A percentile compares a stretch with the other conserved stretches of the same genome.
Conservation (phyloP, 129 eudicot genomes). For the Deinandra increscens region DNA sequence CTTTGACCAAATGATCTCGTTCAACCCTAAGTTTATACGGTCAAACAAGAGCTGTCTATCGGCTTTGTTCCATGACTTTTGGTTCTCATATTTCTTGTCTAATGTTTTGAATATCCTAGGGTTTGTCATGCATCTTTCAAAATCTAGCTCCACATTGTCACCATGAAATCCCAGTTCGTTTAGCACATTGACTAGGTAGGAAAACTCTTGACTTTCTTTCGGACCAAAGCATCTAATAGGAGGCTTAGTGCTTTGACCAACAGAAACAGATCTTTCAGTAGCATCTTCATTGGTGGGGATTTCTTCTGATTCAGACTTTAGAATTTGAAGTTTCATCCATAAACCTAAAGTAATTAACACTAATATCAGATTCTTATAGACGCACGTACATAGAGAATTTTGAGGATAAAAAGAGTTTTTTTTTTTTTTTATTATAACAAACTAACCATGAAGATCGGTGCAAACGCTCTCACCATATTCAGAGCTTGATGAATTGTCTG, state of each 20-base stretch:
- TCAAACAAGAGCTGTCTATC: slow-evolving; percentile 86
- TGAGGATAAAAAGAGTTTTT: background rate
- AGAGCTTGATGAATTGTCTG: slow-evolving; percentile 39
- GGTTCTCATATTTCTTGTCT: slow-evolving; percentile 66
- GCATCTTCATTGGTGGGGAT: slow-evolving; percentile 42
- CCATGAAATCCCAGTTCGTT: slow-evolving; percentile 43
- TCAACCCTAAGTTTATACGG: slow-evolving; percentile 57
- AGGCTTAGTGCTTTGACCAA: slow-evolving; percentile 27
- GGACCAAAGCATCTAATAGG: slow-evolving; percentile 29
- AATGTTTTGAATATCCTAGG: slow-evolving; percentile 52
- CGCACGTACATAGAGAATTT: background rate
- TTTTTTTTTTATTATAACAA: too few species aligned
- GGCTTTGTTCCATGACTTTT: slow-evolving; percentile 47
- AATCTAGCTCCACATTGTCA: slow-evolving; percentile 23
- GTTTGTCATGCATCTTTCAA: slow-evolving; percentile 35
- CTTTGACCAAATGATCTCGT: slow-evolving; percentile 35
- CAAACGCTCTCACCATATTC: slow-evolving; percentile 30
- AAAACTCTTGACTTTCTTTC: slow-evolving; percentile 49
- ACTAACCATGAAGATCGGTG: slow-evolving; percentile 45
- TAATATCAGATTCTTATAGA: background rate
- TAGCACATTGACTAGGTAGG: slow-evolving; percentile 62
- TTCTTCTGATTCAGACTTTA: slow-evolving; percentile 51
- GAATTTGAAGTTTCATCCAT: slow-evolving; percentile 49
- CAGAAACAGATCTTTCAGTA: slow-evolving; percentile 28
- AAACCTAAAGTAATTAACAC: slow-evolving; percentile 40